Conservation (phyloP, 352 stramenopile genomes). For the Globisporangium yorkense region DNA sequence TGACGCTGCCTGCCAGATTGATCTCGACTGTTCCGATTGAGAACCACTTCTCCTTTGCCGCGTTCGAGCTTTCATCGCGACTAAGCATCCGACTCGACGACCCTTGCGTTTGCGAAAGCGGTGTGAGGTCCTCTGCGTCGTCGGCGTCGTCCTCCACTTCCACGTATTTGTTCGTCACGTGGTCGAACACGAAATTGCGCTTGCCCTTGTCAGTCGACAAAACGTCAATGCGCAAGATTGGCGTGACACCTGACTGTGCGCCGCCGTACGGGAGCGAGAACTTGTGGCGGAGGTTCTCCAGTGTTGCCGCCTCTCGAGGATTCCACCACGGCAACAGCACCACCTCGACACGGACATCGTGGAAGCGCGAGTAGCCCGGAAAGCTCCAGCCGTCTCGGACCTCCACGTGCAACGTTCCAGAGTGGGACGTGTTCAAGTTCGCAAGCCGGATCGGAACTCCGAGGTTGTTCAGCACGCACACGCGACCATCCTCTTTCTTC, state of each 20-base stretch:
- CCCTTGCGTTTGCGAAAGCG: slow-evolving; percentile 11
- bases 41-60: slow-evolving; percentile 59
- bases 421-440: slow-evolving; percentile 83
- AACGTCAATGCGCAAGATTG: slow-evolving; percentile 77
- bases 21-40: slow-evolving; percentile 78
- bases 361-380: slow-evolving; percentile 75
- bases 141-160: slow-evolving; percentile 71
- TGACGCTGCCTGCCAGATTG: slow-evolving; percentile 82
- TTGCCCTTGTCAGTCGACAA: slow-evolving; percentile 63
- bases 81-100: slow-evolving; percentile 16
- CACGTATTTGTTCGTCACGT: slow-evolving; percentile 82
- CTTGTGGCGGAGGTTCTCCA: slow-evolving; percentile 76
- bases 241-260: slow-evolving; percentile 81
- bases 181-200: slow-evolving; percentile 82
- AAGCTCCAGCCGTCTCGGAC: slow-evolving; percentile 84
- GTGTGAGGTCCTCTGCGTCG: slow-evolving; percentile 21
- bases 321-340: slow-evolving; percentile 86
- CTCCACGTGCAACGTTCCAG: slow-evolving; percentile 74
- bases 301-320: slow-evolving; percentile 54
- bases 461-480: slow-evolving; percentile 87
- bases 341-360: slow-evolving; percentile 80
- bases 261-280: slow-evolving; percentile 81
- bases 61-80: slow-evolving; percentile 51
- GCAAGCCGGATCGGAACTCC: slow-evolving; percentile 83
- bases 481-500: slow-evolving; percentile 78